These are phyloP conservation scores for Epichloe gansuensis DNA, from an alignment of 2,329 filamentous ascomycete genomes.

Conservation along the genomic window DNA sequence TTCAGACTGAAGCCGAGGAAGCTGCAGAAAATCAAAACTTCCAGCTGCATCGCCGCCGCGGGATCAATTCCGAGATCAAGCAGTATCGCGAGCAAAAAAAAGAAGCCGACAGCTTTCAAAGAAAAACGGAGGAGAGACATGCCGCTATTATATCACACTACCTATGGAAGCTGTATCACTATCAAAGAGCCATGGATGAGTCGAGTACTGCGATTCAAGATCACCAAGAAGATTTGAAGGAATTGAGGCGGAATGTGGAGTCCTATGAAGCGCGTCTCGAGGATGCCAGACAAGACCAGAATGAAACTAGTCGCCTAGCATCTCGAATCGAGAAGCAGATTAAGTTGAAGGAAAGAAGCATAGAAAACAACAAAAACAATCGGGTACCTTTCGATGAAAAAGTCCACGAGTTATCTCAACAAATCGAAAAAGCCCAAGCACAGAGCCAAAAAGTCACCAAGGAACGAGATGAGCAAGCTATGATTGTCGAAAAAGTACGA, in stretches of 20 bases:
- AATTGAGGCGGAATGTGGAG: slow-evolving; percentile 77
- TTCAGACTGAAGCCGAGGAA: slow-evolving; percentile 78
- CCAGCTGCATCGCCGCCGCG: slow-evolving; percentile 76
- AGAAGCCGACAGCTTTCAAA: slow-evolving; percentile 90
- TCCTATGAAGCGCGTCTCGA: slow-evolving; percentile 72
- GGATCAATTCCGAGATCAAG: slow-evolving; percentile 95
- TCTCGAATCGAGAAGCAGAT: slow-evolving; percentile 74
- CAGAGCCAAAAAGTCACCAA: slow-evolving; percentile 60
- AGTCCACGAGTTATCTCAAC: slow-evolving; percentile 62
- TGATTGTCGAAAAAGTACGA: slow-evolving; percentile 57
- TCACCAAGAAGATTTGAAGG: slow-evolving; percentile 89
- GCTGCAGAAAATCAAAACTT: slow-evolving; percentile 80
- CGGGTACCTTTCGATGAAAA: slow-evolving; percentile 89
- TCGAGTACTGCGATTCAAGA: slow-evolving; percentile 83
- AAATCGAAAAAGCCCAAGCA: slow-evolving; percentile 53
- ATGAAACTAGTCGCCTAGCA: slow-evolving; percentile 62
- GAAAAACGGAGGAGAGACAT: slow-evolving; percentile 81
- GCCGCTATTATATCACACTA: slow-evolving; percentile 86
- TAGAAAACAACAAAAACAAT: slow-evolving; percentile 74
- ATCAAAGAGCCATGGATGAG: slow-evolving; percentile 84
- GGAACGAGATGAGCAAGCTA: slow-evolving; percentile 60
- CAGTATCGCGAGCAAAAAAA: slow-evolving; percentile 92
- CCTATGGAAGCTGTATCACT: slow-evolving; percentile 92
- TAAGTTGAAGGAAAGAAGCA: slow-evolving; percentile 70
- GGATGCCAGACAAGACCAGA: slow-evolving; percentile 70